Evolutionary conservation across 2,329 filamentous ascomycete species (phyloP).

Genomic region (Aureobasidium sp.): DNA sequence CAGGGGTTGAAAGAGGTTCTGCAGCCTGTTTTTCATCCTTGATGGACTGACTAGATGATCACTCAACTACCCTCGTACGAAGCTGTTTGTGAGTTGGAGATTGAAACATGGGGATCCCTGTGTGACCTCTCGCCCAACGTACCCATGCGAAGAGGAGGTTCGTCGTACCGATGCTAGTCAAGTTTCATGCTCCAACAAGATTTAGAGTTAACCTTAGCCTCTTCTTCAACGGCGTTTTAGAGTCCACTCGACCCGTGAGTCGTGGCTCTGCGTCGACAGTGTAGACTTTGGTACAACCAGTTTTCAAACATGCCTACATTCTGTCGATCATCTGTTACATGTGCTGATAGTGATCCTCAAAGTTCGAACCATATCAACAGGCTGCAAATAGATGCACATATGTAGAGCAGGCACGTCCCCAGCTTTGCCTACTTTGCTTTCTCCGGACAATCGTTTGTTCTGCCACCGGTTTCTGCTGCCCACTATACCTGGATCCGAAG

Average conservation of each 20-base stretch:
- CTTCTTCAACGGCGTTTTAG: not conserved
- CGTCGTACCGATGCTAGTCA: not conserved
- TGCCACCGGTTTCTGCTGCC: not conserved
- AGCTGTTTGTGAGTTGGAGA: not conserved
- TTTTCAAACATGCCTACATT: not conserved
- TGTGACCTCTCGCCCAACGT: not conserved
- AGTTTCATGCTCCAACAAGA: constrained; percentile 1
- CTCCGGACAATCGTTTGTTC: not conserved
- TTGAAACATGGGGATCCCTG: not conserved
- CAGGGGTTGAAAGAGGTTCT: not conserved
- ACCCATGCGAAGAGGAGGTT: not conserved
- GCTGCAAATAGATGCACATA: not conserved
- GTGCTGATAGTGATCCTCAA: not conserved
- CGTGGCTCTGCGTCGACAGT: not conserved
- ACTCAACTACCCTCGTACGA: not conserved
- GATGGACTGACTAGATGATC: not conserved
- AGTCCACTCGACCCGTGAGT: not conserved
- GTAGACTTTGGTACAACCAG: not conserved
- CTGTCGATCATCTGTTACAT: not conserved
- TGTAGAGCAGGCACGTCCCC: constrained; percentile 3
- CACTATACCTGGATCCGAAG: not conserved
- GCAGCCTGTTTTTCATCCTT: not conserved
- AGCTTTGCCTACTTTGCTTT: not conserved
- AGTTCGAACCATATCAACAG: not conserved
- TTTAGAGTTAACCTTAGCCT: constrained; percentile 1